phyloP scores from a whole-genome alignment of 1,284 basidiomycete species.

The Cryptococcus maquisensis region DNA sequence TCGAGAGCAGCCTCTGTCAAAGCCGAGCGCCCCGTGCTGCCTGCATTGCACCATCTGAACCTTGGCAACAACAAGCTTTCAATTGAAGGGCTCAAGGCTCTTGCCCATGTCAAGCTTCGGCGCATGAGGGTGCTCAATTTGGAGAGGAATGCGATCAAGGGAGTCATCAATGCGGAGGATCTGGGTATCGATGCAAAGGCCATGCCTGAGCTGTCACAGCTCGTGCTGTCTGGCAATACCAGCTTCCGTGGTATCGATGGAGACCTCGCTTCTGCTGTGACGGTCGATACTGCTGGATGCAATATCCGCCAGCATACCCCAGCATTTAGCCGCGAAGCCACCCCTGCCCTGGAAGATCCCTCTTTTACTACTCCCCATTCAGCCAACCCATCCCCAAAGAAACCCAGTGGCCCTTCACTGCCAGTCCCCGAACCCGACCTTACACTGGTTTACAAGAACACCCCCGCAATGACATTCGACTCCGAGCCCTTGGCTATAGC shows the following conservation, averaged over 20 bases:
- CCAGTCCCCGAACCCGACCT: constrained; percentile 28
- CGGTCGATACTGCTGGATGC: constrained; percentile 33
- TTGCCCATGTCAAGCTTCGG: constrained; percentile 3
- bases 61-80: constrained; percentile 35
- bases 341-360: not conserved
- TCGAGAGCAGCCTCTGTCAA: constrained; percentile 26
- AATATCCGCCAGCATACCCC: constrained; percentile 5
- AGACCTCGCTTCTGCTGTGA: constrained; percentile 14
- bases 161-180: constrained; percentile 19
- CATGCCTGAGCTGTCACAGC: constrained; percentile 28
- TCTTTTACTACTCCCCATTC: constrained; percentile 8
- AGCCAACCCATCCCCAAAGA: too few relatives aligned
- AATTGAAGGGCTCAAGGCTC: constrained; percentile 20
- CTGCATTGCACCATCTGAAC: constrained; percentile 32
- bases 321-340: not conserved
- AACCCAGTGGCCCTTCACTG: not conserved
- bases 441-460: constrained; percentile 33
- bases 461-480: constrained; percentile 43
- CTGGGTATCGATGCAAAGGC: constrained; percentile 15
- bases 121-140: constrained; percentile 32
- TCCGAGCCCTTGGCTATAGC: constrained; percentile 38
- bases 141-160: constrained; percentile 30
- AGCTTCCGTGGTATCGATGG: constrained; percentile 23
- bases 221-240: constrained; percentile 28
- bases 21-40: constrained; percentile 23